Percentiles rank a stretch among this genome's conserved stretches.
Conservation (phyloP, 2,329 filamentous ascomycete species). For the Pseudocercospora crystallina region DNA sequence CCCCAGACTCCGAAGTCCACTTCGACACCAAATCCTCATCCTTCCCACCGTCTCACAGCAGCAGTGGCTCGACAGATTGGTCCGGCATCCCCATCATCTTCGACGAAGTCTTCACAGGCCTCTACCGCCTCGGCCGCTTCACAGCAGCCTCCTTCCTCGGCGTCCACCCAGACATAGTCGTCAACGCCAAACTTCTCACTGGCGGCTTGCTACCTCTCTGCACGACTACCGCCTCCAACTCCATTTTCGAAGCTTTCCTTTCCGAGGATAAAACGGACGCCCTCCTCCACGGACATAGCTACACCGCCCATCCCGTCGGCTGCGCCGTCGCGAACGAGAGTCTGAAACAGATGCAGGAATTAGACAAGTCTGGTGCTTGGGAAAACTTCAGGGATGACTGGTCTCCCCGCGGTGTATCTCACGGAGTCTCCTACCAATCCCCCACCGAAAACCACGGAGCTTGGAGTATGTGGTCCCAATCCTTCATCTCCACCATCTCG, state of each 20-base stretch:
- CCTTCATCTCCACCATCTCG: slow-evolving; percentile 62
- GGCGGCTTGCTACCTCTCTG: slow-evolving; percentile 77
- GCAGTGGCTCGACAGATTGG: slow-evolving; percentile 52
- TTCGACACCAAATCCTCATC: neutral
- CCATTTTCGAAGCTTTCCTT: slow-evolving; percentile 70
- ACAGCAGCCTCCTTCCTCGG: slow-evolving; percentile 69
- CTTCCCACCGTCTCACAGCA: neutral
- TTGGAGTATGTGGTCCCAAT: slow-evolving; percentile 72
- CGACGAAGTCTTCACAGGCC: slow-evolving; percentile 84
- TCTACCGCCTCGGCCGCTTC: slow-evolving; percentile 76
- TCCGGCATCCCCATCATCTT: slow-evolving; percentile 74
- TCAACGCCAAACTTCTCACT: slow-evolving; percentile 81
- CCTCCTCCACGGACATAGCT: slow-evolving; percentile 80
- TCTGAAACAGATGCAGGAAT: slow-evolving; percentile 57
- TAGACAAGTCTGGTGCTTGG: slow-evolving; percentile 62
- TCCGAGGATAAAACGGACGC: slow-evolving; percentile 75
- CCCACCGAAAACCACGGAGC: slow-evolving; percentile 20
- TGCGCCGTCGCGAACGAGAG: slow-evolving; percentile 75
- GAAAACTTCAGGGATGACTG: slow-evolving; percentile 54
- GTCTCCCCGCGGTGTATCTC: slow-evolving; percentile 26
- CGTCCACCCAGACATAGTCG: slow-evolving; percentile 69
- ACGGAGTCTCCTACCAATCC: slow-evolving; percentile 5
- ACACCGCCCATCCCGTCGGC: slow-evolving; percentile 79
- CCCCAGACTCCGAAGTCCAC: slow-evolving; percentile 1
- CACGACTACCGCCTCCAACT: slow-evolving; percentile 70